Conservation (phyloP, 2,329 filamentous ascomycete species). For the Myriosclerotinia duriaeana region DNA sequence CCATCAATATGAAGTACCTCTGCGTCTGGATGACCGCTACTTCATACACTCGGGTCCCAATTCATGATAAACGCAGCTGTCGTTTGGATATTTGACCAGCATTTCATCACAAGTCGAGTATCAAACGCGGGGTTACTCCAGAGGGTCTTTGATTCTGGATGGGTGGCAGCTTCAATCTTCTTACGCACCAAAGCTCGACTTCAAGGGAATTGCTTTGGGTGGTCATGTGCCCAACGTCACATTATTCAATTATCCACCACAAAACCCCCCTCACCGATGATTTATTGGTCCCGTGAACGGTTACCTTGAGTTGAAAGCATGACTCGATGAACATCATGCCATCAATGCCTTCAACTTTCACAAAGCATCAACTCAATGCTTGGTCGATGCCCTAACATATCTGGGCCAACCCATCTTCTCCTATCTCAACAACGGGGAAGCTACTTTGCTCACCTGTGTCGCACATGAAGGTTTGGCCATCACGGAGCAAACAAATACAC, state of each 20-base stretch:
- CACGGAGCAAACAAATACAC: conserved; percentile 30
- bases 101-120: conserved; percentile 9
- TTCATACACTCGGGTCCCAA: background rate
- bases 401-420: conserved; percentile 42
- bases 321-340: conserved; percentile 27
- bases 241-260: conserved; percentile 41
- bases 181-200: conserved; percentile 54
- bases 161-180: conserved; percentile 51
- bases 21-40: background rate
- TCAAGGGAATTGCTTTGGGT: conserved; percentile 51
- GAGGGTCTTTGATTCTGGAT: conserved; percentile 54
- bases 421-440: conserved; percentile 46
- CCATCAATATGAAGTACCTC: background rate
- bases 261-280: conserved; percentile 40
- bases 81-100: background rate
- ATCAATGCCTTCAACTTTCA: conserved; percentile 41
- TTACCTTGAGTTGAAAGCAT: conserved; percentile 14
- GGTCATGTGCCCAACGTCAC: conserved; percentile 48
- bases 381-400: conserved; percentile 38
- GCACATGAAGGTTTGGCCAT: background rate
- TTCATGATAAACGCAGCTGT: conserved; percentile 24
- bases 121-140: conserved; percentile 55
- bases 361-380: conserved; percentile 33
- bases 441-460: conserved; percentile 25
- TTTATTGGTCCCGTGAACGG: conserved; percentile 26